Conservation (phyloP, 805 yeast genomes). For the Clavispora asparagi region DNA sequence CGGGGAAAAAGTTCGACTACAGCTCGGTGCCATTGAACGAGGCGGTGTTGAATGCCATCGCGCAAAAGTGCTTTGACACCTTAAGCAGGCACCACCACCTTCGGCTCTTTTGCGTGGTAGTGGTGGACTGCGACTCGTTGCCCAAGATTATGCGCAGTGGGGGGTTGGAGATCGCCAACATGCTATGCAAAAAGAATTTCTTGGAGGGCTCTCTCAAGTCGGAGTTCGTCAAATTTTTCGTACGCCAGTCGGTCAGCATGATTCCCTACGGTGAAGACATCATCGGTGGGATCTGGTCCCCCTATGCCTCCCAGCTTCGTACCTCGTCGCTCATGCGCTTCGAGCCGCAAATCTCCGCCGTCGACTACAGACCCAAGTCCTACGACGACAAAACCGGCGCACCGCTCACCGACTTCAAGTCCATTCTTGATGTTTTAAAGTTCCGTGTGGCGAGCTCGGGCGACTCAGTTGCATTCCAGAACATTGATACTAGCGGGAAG, state of each 20-base stretch:
- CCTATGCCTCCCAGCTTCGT: constrained; percentile 64
- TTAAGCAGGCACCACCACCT: constrained; percentile 55
- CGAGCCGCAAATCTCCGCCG: constrained; percentile 75
- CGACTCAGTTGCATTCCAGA: constrained; percentile 72
- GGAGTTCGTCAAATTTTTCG: constrained; percentile 74
- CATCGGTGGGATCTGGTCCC: constrained; percentile 81
- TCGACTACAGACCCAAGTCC: constrained; percentile 71
- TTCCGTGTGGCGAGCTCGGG: constrained; percentile 71
- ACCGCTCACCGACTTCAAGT: constrained; percentile 66
- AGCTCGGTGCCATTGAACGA: constrained; percentile 41
- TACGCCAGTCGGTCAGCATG: constrained; percentile 55
- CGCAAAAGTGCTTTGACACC: constrained; percentile 40
- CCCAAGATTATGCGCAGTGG: constrained; percentile 85
- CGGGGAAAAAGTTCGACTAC: constrained; percentile 16
- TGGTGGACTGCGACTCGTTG: constrained; percentile 72
- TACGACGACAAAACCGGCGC: constrained; percentile 73
- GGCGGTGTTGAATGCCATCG: constrained; percentile 38
- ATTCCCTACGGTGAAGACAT: constrained; percentile 73
- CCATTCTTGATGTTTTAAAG: constrained; percentile 69
- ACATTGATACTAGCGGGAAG: constrained; percentile 32
- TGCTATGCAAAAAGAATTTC: constrained; percentile 72
- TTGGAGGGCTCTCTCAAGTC: constrained; percentile 76
- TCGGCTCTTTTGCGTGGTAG: constrained; percentile 73
- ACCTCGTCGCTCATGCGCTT: constrained; percentile 53
- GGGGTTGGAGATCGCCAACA: constrained; percentile 87